Evolutionary conservation across 768 basidiomycete genomes (phyloP), one percentile per base, ranked within the genome.

Genomic region (Pleurotus platypus): DNA sequence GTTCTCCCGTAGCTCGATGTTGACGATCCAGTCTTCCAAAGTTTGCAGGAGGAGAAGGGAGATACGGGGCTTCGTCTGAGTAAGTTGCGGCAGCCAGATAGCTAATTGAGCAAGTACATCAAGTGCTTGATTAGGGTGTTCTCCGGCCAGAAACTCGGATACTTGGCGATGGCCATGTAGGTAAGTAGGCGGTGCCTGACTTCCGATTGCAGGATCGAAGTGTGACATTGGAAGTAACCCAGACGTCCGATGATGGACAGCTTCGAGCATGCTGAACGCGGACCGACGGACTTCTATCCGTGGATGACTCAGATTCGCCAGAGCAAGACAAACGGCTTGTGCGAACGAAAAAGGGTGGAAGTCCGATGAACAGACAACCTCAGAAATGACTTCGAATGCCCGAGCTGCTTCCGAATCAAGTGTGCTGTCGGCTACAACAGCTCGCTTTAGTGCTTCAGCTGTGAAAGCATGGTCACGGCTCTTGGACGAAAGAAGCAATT

Each of bases 231-330:
- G 76, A 48, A 88, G 72, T 6, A 87, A 73, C 3, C 89, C 89
- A n/a, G 80, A 77, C 4, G 78, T 77, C 59, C 86, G 84, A 30
- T 85, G 80, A 61, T 92, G 88, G 48, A 88, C 79, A 26, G 79
- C 77, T 60, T 90, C 89, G 16, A 95, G 74, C 63, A 92, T 82
- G 61, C 85, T 78, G 69, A 94, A 90, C 1, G 95, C 88, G 46
- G 81, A 81, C n/a, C 80, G 79, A 9, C 94, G 86, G 47, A 88
- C 83, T 16, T 76, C 72, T 6, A 78, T 60, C 20, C 81, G 76
- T 2, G 84, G 80, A 67, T 95, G 89, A 30, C 90, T 87, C 8
- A 98, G 79, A 70, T 97, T 97, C 16, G 90, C 86, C 16, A 97
- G 72, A 2, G 88, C 90, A 12, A 96, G 76, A 63, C 86, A 92